phyloP scores from a whole-genome alignment of 306 rosid genomes.

The Cercis canadensis region DNA sequence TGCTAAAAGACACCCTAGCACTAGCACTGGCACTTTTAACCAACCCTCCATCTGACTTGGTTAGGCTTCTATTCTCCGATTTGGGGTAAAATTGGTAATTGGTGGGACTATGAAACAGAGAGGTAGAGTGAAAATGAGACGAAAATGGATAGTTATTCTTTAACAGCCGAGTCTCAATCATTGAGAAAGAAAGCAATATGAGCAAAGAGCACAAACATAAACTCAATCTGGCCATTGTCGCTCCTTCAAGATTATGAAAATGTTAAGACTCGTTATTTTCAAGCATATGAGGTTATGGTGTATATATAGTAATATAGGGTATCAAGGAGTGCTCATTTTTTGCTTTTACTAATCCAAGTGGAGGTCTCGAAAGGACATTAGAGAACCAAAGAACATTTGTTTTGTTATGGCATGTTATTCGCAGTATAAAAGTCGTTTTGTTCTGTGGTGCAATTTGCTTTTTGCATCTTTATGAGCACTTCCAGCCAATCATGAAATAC shows the following conservation, averaged over 20 bases:
- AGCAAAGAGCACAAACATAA: constrained; percentile 41
- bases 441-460: constrained; percentile 29
- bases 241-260: constrained; percentile 26
- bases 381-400: too few species aligned
- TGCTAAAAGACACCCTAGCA: constrained; percentile 27
- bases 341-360: constrained; percentile 38
- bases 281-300: constrained; percentile 1
- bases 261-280: constrained; percentile 27
- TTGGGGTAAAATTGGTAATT: constrained; percentile 36
- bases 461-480: constrained; percentile 51
- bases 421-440: too few species aligned
- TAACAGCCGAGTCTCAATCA: constrained; percentile 39
- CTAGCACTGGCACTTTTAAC: neutral
- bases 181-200: constrained; percentile 31
- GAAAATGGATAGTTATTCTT: constrained; percentile 27
- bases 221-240: constrained; percentile 42
- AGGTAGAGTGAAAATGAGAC: constrained; percentile 25
- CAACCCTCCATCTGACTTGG: constrained; percentile 12
- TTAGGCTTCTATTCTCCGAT: constrained; percentile 27
- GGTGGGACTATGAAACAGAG: constrained; percentile 24
- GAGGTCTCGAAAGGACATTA: constrained; percentile 30
- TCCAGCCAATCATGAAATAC: constrained; percentile 36
- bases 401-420: too few species aligned
- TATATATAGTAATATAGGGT: constrained; percentile 4
- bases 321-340: constrained; percentile 1